Evolutionary conservation across 1,284 basidiomycete species (phyloP), one percentile per base, ranked within the genome.

Genomic region (Moesziomyces aphidis): DNA sequence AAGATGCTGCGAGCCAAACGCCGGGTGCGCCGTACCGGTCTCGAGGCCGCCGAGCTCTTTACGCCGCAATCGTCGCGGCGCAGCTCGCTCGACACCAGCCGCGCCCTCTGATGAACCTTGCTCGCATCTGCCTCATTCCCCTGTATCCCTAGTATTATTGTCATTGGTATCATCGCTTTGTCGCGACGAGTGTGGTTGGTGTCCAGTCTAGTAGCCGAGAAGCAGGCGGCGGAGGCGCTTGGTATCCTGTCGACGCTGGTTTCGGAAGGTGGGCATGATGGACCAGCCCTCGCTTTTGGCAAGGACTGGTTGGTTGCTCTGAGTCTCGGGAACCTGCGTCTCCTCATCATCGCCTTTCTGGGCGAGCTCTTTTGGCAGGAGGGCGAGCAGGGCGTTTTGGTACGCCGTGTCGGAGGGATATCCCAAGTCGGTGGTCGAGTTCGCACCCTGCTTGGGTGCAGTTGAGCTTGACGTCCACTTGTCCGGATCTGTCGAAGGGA

Each of bases 401-500:
- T 83, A 83, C 1, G 74, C 75, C 0, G 34, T 53, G 22, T 80
- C 78, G 15, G 63, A 55, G 4, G 73, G 76, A 36, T 64, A 65
- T 34, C 70, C 70, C 1, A 78, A 51, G 31, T 72, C 62, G 53
- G 34, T 42, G 1, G 68, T 59, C 21, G 60, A 45, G 39, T 62
- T 70, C 1, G 19, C 31, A 9, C 39, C 47, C 19, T 55, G 36
- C 4, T 52, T 45, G 4, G 49, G 19, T 13, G 21, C 11, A 39
- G 39, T 0, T 6, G 47, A 11, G n/a, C 8, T 53, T 49, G 50
- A 57, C 11, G 57, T 50, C 80, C 80, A 81, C 23, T 71, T 62
- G 2, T 44, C 50, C 1, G 76, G 55, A 23, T 77, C 59, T 2
- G 49, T 74, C 5, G 66, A 46, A 1, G 74, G 65, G 15, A 79